Evolutionary conservation across 1,284 basidiomycete genomes (phyloP), one percentile per base, ranked within the genome.

Genomic region (Tilletia setariae): DNA sequence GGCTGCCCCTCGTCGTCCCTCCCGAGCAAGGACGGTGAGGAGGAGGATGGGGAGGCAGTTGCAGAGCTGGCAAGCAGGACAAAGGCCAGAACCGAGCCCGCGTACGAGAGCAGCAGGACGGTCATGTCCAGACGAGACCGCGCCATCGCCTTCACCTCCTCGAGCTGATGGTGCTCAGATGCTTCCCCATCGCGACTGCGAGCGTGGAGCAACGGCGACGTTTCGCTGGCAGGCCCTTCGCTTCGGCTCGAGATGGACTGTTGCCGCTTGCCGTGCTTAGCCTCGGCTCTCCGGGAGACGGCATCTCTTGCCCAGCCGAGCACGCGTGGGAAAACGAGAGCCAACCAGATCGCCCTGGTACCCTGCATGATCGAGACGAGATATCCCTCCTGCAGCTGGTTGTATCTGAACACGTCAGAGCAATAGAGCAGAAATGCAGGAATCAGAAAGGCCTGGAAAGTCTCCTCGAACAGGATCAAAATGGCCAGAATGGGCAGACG

Each of bases 341-440:
- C 73, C 43, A 79, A 72, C 63, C 72, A 79, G 0, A 77, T 63
- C 4, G 76, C 78, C 0, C 78, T 67, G 0, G 68, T 68, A 61
- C 76, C 75, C 63, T 79, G 77, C 23, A 79, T 59, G 11, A 76
- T 69, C 61, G 73, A 74, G 63, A 79, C 67, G 25, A 79, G 67
- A 35, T 76, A 78, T 2, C 78, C 76, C 32, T 79, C 78, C 68
- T 78, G 77, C 66, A 78, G 56, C 65, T 77, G 76, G 47, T 76
- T 72, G 40, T 74, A 76, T 1, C 72, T 70, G 25, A 79, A 75
- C 0, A 72, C 68, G 64, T 79, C 75, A 67, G 77, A 70, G 72
- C 77, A 78, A 73, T 76, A 79, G 8, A 79, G 73, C 4, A 79
- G 68, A n/a, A 79, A 61, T 23, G 75, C 66, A 13, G 78, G 78